A percentile compares a stretch with the other conserved stretches of the same genome.
Evolutionary conservation across 2,329 filamentous ascomycete species (phyloP).

Genomic region (Emydomyces testavorans): DNA sequence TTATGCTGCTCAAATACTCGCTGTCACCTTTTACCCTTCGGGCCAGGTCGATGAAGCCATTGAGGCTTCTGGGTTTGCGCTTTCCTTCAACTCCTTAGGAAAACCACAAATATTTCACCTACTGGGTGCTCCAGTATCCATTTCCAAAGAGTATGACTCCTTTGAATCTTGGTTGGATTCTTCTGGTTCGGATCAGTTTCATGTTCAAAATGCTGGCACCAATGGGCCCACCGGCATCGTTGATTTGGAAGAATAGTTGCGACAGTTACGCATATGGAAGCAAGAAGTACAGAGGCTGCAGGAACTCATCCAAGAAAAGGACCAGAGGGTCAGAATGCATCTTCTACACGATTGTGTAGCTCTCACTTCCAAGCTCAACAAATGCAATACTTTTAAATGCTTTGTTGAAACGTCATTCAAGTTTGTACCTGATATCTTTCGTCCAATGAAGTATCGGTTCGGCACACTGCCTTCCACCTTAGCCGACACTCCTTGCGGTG

Average conservation of each 20-base stretch:
- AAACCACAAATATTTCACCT: conserved; percentile 23
- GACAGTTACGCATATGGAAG: conserved; percentile 22
- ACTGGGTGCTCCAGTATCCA: conserved; percentile 19
- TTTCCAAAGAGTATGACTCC: conserved; percentile 16
- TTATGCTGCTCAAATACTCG: conserved; percentile 22
- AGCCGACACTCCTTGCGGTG: conserved; percentile 14
- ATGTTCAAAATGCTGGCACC: conserved; percentile 1
- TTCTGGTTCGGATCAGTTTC: conserved; percentile 8
- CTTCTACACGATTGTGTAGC: conserved; percentile 23
- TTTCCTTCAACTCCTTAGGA: conserved; percentile 24
- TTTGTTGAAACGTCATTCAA: conserved; percentile 23
- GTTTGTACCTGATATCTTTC: conserved; percentile 23
- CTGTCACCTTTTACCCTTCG: conserved; percentile 20
- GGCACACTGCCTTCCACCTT: conserved; percentile 18
- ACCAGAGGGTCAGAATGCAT: conserved; percentile 21
- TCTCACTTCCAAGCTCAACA: conserved; percentile 18
- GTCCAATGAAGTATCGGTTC: conserved; percentile 22
- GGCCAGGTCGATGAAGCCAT: conserved; percentile 17
- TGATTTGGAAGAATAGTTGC: conserved; percentile 20
- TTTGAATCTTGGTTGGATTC: conserved; percentile 20
- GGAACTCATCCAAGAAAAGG: conserved; percentile 20
- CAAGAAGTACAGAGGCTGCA: conserved; percentile 20
- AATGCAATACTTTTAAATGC: conserved; percentile 23
- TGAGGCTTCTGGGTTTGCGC: conserved; percentile 25
- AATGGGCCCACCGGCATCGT: neutral